Conservation (phyloP, 768 basidiomycete genomes). For the Pisolithus microcarpus region DNA sequence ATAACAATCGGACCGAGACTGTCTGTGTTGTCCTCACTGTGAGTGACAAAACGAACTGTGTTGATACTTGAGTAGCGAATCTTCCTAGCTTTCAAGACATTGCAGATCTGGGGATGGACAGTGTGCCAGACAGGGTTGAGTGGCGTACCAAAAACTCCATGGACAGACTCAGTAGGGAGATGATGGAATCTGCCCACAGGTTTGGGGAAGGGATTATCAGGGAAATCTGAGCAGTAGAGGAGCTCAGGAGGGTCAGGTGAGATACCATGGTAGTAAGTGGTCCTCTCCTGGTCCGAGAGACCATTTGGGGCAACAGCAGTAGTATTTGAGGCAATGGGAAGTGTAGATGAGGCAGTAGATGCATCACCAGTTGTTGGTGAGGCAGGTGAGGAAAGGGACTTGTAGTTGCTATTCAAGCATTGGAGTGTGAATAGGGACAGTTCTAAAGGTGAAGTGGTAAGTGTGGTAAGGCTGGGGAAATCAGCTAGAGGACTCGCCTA, state of each 20-base stretch:
- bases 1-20: constrained; percentile 32
- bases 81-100: constrained; percentile 17
- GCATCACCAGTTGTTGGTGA: no score
- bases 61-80: constrained; percentile 10
- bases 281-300: constrained; percentile 26
- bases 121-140: constrained; percentile 31
- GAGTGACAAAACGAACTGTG: constrained; percentile 20
- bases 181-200: constrained; percentile 3
- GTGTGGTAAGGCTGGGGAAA: constrained; percentile 7
- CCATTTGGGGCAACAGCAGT: constrained; percentile 21
- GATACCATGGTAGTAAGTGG: constrained; percentile 28
- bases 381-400: no score
- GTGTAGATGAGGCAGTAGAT: not conserved
- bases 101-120: constrained; percentile 26
- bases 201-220: constrained; percentile 23
- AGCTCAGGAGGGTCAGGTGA: constrained; percentile 31
- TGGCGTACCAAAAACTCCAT: constrained; percentile 28
- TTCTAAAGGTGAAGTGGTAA: no score
- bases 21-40: constrained; percentile 11
- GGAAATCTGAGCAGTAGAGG: constrained; percentile 29
- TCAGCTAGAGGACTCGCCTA: constrained; percentile 6
- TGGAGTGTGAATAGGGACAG: no score
- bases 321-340: constrained; percentile 11
- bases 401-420: no score
- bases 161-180: constrained; percentile 25